Evolutionary conservation across 2,329 filamentous ascomycete genomes (phyloP), one percentile per base, ranked within the genome.

Genomic region (Diplodia corticola): DNA sequence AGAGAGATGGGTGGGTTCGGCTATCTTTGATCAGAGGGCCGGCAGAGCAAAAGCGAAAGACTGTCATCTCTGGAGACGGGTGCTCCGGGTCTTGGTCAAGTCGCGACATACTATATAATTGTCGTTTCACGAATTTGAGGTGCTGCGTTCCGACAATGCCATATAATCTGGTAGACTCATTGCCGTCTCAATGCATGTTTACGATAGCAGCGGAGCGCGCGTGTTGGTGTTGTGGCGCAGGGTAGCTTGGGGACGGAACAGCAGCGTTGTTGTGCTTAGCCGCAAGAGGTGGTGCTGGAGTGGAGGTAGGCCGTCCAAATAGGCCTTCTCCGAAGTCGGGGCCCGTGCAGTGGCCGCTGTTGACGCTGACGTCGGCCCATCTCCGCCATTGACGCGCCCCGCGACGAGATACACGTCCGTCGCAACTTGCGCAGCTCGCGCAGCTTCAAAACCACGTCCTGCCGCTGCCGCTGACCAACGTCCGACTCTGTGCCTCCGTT

Each of bases 321-420:
- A 49, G 33, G 33, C n/a, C 46, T 63, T 37, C n/a, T 51, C 59
- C 59, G 44, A 48, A 5, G 46, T 50, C 59, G 44, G 44, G 44
- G 44, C 44, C 59, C 37, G 48, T 50, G 59, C 59, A 20, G 4
- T 5, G 15, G 15, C 64, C 64, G 64, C 64, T 57, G 61, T 66
- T 66, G 64, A 66, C 64, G 64, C 64, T 63, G 48, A 51, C 48
- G n/a, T 26, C 24, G 37, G n/a, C 24, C 20, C 37, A 64, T 64
- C 63, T 54, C 64, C 64, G 64, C 64, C 51, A 53, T 66, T 66
- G 64, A 54, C 64, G 64, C 64, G 53, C 53, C 30, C 17, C 20
- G 46, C 46, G 28, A 9, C 28, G 12, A 40, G 60, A 63, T 65
- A 59, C 64, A 20, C 44, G 35, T 3, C 3, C 4, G 17, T 24